A percentile compares a stretch with the other conserved stretches of the same genome.
phyloP scores from a whole-genome alignment of 148 eudicot species.

The Gaultheria prostrata region DNA sequence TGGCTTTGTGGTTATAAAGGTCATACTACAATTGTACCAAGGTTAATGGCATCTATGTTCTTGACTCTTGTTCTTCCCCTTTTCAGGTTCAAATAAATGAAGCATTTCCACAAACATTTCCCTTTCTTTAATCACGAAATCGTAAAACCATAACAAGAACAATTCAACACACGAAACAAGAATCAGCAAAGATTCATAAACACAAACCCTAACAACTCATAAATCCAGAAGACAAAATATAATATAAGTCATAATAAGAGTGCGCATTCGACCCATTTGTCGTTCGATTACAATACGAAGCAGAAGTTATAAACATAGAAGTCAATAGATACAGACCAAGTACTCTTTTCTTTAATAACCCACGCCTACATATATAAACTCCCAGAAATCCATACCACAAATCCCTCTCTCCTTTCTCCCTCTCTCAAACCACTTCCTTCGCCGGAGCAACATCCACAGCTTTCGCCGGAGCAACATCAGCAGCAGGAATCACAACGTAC shows the following conservation, averaged over 20 bases:
- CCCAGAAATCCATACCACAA: conserved; percentile 1
- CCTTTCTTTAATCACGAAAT: not conserved
- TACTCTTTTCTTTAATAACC: not conserved
- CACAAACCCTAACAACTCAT: not conserved
- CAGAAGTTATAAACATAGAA: conserved; percentile 5
- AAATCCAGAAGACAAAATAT: not conserved
- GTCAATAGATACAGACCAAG: not conserved
- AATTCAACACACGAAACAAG: not conserved
- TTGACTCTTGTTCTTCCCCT: not conserved
- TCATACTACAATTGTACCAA: not conserved
- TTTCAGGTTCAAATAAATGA: not conserved
- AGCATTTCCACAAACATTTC: not conserved
- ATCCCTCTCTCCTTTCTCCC: not conserved
- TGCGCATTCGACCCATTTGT: not conserved
- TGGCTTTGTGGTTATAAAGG: not conserved
- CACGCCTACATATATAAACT: not conserved
- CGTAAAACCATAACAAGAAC: not conserved
- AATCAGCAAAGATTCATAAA: not conserved
- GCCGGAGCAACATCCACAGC: conserved; percentile 17
- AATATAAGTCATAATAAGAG: not conserved
- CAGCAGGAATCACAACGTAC: conserved; percentile 43
- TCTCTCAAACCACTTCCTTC: conserved; percentile 34
- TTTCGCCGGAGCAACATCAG: conserved; percentile 8
- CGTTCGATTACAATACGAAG: not conserved
- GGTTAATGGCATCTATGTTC: not conserved